Percentiles rank a stretch among this genome's conserved stretches.
Conservation (phyloP, 257 asterid species). For the Fraxinus excelsior region DNA sequence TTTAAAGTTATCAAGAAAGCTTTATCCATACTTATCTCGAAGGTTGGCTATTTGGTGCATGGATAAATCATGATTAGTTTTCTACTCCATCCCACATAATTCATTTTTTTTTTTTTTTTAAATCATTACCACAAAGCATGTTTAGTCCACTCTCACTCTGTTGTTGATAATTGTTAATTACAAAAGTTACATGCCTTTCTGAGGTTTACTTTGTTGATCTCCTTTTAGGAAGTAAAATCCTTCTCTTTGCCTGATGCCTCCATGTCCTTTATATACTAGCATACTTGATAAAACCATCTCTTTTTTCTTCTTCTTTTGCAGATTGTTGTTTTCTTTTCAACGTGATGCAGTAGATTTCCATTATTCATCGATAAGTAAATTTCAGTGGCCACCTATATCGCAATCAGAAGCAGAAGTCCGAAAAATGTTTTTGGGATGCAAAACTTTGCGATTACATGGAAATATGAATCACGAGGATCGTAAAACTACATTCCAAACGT, state of each 20-base stretch:
- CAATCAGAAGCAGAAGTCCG: slow-evolving; percentile 54
- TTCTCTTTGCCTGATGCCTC: not conserved
- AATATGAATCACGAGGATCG: slow-evolving; percentile 88
- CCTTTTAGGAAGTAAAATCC: slow-evolving; percentile 8
- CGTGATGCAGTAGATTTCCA: slow-evolving; percentile 98
- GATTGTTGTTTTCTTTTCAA: slow-evolving; percentile 93
- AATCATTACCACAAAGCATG: not conserved
- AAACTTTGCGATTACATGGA: slow-evolving; percentile 78
- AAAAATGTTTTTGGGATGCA: slow-evolving; percentile 67
- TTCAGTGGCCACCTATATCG: slow-evolving; percentile 49
- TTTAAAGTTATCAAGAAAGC: not conserved
- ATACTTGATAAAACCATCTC: slow-evolving; percentile 16
- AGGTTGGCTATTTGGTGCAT: not conserved
- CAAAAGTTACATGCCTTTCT: not conserved
- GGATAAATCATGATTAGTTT: not conserved
- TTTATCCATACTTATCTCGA: not conserved
- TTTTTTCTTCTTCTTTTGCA: slow-evolving; percentile 33
- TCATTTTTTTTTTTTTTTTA: not conserved
- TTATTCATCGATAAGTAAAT: slow-evolving; percentile 62
- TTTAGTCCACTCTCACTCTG: not conserved
- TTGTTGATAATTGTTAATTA: not conserved
- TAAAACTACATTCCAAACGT: slow-evolving; percentile 73
- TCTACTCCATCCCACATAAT: not conserved
- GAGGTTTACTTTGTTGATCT: not conserved
- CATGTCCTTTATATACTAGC: not conserved